Conservation (phyloP, 2,329 filamentous ascomycete species). For the Myriosclerotinia duriaeana region DNA sequence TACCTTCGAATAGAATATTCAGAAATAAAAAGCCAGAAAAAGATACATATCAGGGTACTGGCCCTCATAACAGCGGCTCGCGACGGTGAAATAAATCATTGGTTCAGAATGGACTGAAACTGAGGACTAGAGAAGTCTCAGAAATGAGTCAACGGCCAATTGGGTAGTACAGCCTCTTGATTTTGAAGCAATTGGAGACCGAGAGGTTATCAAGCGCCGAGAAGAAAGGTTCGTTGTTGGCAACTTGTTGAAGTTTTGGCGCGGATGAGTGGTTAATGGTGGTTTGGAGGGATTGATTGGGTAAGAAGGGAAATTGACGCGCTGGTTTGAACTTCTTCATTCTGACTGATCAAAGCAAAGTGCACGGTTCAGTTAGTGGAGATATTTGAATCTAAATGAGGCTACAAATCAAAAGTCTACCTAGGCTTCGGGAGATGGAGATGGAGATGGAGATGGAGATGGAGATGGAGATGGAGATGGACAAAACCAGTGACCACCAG, state of each 20-base stretch:
- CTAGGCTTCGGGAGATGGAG: background rate
- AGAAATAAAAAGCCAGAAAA: conserved; percentile 26
- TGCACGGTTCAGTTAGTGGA: background rate
- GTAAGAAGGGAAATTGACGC: conserved; percentile 13
- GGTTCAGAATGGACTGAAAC: conserved; percentile 1
- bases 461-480: background rate
- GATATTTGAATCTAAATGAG: too few species aligned
- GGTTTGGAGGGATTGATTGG: conserved; percentile 22
- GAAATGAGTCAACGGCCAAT: background rate
- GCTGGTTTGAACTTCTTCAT: conserved; percentile 1
- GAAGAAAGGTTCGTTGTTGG: conserved; percentile 15
- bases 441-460: background rate
- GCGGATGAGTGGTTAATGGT: conserved; percentile 7
- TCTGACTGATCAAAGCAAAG: background rate
- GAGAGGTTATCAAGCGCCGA: conserved; percentile 36
- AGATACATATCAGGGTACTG: conserved; percentile 27
- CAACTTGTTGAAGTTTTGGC: conserved; percentile 4
- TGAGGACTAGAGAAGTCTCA: background rate
- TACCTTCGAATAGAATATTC: conserved; percentile 38
- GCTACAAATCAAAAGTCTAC: background rate
- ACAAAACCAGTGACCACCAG: background rate
- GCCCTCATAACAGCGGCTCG: conserved; percentile 29
- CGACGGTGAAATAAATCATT: conserved; percentile 18
- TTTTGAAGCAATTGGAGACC: conserved; percentile 24
- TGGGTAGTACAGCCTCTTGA: conserved; percentile 33